Percentiles rank a stretch among this genome's conserved stretches.
Evolutionary conservation across 164 flowering plant species (phyloP).

Genomic region (Aristolochia contorta): DNA sequence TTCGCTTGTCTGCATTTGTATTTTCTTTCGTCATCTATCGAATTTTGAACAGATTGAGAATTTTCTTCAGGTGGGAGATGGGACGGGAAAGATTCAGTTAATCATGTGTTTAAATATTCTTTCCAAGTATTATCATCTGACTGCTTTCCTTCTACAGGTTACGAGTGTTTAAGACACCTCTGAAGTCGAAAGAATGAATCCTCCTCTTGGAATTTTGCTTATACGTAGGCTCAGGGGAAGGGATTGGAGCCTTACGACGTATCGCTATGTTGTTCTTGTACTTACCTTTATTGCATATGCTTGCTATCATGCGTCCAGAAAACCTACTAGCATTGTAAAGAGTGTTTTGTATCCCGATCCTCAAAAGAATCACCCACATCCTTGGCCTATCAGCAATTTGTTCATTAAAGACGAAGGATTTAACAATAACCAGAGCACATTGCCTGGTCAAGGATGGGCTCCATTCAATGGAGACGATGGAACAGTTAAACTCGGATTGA

Average conservation of each 20-base stretch:
- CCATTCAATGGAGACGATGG: slow-evolving; percentile 77
- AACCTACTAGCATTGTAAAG: slow-evolving; percentile 84
- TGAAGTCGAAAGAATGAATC: slow-evolving; percentile 12
- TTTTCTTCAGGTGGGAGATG: too few species aligned
- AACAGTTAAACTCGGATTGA: slow-evolving; percentile 70
- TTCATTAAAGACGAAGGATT: slow-evolving; percentile 31
- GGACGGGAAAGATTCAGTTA: too few species aligned
- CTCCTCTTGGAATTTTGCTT: slow-evolving; percentile 54
- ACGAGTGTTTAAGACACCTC: too few species aligned
- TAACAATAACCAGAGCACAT: slow-evolving; percentile 6
- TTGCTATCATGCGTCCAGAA: slow-evolving; percentile 85
- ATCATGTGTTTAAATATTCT: too few species aligned
- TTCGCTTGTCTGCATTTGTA: too few species aligned
- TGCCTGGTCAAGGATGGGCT: slow-evolving; percentile 44
- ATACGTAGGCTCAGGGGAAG: slow-evolving; percentile 39
- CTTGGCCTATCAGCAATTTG: slow-evolving; percentile 57
- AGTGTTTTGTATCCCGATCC: slow-evolving; percentile 65
- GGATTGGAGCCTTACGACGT: slow-evolving; percentile 42
- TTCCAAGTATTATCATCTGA: too few species aligned
- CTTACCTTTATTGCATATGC: slow-evolving; percentile 83
- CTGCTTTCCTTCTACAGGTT: too few species aligned
- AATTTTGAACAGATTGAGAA: too few species aligned
- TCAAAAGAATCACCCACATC: slow-evolving; percentile 2
- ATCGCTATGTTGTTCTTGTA: slow-evolving; percentile 49
- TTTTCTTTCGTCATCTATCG: too few species aligned